phyloP scores from a whole-genome alignment of 352 stramenopile genomes.

The Pythium myriotylum region DNA sequence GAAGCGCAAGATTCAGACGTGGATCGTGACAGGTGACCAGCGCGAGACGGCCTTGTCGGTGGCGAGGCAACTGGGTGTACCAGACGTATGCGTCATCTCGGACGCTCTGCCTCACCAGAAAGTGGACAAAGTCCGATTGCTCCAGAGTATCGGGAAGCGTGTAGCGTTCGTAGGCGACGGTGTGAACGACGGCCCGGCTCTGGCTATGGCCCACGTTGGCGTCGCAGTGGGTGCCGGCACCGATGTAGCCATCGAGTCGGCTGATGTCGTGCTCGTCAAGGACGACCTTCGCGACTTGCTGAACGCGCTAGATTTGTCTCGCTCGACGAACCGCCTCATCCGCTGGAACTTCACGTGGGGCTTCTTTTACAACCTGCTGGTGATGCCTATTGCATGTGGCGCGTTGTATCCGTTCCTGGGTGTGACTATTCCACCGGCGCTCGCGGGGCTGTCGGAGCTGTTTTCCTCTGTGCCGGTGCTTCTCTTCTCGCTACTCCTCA shows the following conservation, averaged over 20 bases:
- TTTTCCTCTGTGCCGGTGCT: conserved; percentile 78
- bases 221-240: conserved; percentile 67
- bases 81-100: conserved; percentile 56
- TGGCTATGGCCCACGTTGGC: conserved; percentile 70
- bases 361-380: conserved; percentile 72
- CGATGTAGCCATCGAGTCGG: conserved; percentile 70
- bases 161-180: conserved; percentile 80
- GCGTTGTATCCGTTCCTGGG: conserved; percentile 62
- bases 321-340: conserved; percentile 64
- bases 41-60: conserved; percentile 57
- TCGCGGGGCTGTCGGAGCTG: conserved; percentile 73
- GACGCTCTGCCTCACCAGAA: conserved; percentile 79
- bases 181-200: conserved; percentile 68
- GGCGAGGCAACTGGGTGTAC: conserved; percentile 50
- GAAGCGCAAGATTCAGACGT: conserved; percentile 59
- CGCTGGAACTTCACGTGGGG: conserved; percentile 78
- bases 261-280: conserved; percentile 77
- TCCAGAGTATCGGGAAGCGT: conserved; percentile 72
- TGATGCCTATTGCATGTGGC: conserved; percentile 76
- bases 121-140: conserved; percentile 68
- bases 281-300: conserved; percentile 68
- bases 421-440: conserved; percentile 59
- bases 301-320: conserved; percentile 65
- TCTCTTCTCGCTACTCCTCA: conserved; percentile 73
- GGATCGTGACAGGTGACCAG: conserved; percentile 79